Evolutionary conservation across 106 monocot species (phyloP).

Genomic region (Acanthochlamys bracteata): DNA sequence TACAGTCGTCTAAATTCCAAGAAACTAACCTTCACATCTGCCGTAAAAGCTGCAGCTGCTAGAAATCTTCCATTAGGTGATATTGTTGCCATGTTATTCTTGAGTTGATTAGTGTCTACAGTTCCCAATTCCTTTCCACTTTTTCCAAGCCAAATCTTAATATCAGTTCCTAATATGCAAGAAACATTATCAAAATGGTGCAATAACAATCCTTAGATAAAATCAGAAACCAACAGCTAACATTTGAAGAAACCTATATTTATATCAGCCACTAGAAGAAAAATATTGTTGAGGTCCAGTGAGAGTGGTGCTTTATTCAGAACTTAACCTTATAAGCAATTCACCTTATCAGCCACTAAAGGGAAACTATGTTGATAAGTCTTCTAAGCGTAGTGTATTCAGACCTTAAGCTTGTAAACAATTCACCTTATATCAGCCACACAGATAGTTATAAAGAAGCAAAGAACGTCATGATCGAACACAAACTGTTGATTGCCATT

Average conservation of each 20-base stretch:
- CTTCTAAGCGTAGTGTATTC: too few relatives aligned
- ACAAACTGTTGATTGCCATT: not conserved
- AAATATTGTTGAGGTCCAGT: too few relatives aligned
- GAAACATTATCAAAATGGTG: not conserved
- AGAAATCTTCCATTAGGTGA: conserved; percentile 97
- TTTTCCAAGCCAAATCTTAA: conserved; percentile 98
- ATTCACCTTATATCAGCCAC: too few relatives aligned
- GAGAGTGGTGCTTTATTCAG: too few relatives aligned
- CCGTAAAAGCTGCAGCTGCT: conserved; percentile 98
- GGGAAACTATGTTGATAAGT: too few relatives aligned
- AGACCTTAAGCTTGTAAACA: too few relatives aligned
- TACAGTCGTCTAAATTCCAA: not conserved
- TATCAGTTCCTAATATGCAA: conserved; percentile 60
- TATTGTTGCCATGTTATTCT: conserved; percentile 90
- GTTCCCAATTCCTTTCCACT: conserved; percentile 87
- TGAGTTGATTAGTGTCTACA: conserved; percentile 93
- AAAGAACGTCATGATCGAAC: not conserved
- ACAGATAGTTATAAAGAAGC: too few relatives aligned
- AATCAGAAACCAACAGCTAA: not conserved
- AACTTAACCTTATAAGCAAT: too few relatives aligned
- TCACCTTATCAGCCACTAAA: too few relatives aligned
- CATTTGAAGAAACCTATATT: too few relatives aligned
- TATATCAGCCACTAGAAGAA: too few relatives aligned
- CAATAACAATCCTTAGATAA: not conserved
- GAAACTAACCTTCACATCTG: conserved; percentile 90